Evolutionary conservation across 148 eudicot species (phyloP), one percentile per base, ranked within the genome.

Genomic region (Drosera capensis): DNA sequence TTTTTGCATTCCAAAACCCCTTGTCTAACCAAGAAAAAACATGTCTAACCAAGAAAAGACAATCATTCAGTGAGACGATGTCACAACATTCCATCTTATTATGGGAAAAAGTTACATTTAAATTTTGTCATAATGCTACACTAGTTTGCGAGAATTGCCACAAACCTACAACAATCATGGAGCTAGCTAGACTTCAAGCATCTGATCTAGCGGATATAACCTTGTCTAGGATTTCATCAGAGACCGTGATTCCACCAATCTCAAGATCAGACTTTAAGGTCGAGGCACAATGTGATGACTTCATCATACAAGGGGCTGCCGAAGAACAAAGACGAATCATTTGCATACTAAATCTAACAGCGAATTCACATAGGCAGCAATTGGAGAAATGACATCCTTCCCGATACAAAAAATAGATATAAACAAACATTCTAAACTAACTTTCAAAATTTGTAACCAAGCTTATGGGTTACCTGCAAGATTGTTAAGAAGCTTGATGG

Each of bases 281-380:
- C 86, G 20, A 90, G 79, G 54, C 95, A 84, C 31, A 84, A 31
- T 11, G 72, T 73, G 67, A 90, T 71, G 40, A 84, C 58, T 66
- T 90, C 95, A 54, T 90, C 95, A 46, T 90, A 90, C 55, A 90
- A 45, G 19, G 95, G 93, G 60, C 97, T 90, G 93, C 64, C n/a
- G n/a, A 69, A 31, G 43, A 22, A 5, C 15, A 51, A 43, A 41
- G 26, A 41, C n/a, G 12, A 34, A 34, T 34, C 38, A 34, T 34
- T 34, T 28, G n/a, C n/a, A n/a, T n/a, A n/a, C n/a, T n/a, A n/a
- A n/a, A n/a, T 34, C n/a, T 3, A 34, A 11, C 38, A 34, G n/a
- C 38, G n/a, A 34, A 34, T 34, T 11, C 31, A 28, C 5, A 28
- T 5, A 20, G 25, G 20, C 35, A 41, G 28, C 46, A 52, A 19